A percentile compares a stretch with the other conserved stretches of the same genome.
Evolutionary conservation across 2,329 filamentous ascomycete species (phyloP).

Genomic region (Ophiocordyceps robertsii): DNA sequence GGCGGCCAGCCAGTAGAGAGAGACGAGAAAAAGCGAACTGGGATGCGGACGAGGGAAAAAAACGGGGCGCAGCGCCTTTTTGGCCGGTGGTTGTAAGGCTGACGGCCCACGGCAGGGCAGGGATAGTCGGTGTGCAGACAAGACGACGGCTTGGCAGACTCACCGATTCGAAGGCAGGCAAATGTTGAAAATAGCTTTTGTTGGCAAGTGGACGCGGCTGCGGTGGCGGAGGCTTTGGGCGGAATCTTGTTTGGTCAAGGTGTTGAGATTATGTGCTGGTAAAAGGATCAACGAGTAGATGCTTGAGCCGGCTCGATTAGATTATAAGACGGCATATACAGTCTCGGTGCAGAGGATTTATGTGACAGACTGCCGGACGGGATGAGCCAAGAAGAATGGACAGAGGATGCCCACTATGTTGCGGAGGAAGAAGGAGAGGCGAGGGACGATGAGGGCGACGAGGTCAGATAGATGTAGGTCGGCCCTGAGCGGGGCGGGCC

Average conservation of each 20-base stretch:
- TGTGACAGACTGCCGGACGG: neutral
- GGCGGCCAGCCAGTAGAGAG: neutral
- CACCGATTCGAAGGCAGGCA: too few relatives aligned
- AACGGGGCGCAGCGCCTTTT: neutral
- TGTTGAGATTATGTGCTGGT: neutral
- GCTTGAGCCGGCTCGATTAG: conserved; percentile 2
- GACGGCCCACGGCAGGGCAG: neutral
- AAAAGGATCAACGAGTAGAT: neutral
- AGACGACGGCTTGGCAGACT: neutral
- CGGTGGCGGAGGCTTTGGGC: too few relatives aligned
- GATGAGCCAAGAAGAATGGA: neutral
- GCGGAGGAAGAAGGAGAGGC: neutral
- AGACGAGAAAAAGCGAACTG: neutral
- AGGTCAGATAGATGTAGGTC: conserved; percentile 2
- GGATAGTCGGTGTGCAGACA: neutral
- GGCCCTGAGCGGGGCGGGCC: neutral
- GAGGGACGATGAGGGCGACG: neutral
- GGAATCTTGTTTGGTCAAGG: too few relatives aligned
- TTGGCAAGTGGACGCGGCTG: too few relatives aligned
- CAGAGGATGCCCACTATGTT: neutral
- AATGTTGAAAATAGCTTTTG: too few relatives aligned
- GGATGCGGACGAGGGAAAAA: neutral
- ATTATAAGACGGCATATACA: conserved; percentile 11
- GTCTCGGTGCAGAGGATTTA: neutral
- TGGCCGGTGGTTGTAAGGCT: neutral